These are phyloP conservation scores for Pseudoscleropodium purum DNA, from an alignment of 225 moss, liverwort and hornwort species.

Conservation along the genomic window DNA sequence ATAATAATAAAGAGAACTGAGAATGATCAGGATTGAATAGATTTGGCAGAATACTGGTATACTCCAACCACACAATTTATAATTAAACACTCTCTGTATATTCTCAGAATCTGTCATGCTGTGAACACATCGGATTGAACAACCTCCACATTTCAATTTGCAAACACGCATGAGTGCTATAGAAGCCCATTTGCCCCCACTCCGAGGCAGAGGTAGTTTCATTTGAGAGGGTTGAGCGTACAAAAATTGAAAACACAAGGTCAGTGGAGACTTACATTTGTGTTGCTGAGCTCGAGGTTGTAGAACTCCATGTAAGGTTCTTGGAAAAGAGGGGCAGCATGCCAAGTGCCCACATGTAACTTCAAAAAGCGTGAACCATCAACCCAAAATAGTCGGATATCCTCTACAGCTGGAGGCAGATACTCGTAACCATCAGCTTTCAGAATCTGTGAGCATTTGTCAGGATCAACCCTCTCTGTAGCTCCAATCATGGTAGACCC, in stretches of 20 bases:
- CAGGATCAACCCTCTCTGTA: slow-evolving; percentile 1
- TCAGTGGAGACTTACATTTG: slow-evolving; percentile 51
- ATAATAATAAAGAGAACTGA: not conserved
- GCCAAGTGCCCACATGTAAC: slow-evolving; percentile 79
- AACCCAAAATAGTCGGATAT: slow-evolving; percentile 51
- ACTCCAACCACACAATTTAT: not conserved
- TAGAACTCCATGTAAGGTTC: slow-evolving; percentile 59
- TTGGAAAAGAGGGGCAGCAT: slow-evolving; percentile 68
- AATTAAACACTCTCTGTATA: not conserved
- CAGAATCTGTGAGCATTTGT: not conserved
- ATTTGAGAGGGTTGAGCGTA: not conserved
- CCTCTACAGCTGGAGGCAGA: slow-evolving; percentile 52
- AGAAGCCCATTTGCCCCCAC: not conserved
- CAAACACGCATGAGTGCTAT: not conserved
- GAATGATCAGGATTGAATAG: not conserved
- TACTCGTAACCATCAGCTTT: slow-evolving; percentile 42
- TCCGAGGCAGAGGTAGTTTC: not conserved
- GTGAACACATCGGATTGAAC: not conserved
- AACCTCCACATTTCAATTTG: not conserved
- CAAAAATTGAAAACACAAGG: not conserved
- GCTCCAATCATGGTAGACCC: slow-evolving; percentile 9
- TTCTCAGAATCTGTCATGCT: not conserved
- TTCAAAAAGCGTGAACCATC: slow-evolving; percentile 71
- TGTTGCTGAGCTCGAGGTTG: slow-evolving; percentile 80
- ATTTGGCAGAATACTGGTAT: not conserved